These are phyloP conservation scores for Phytophthora pini DNA, from an alignment of 352 stramenopile genomes.

Conservation along the genomic window DNA sequence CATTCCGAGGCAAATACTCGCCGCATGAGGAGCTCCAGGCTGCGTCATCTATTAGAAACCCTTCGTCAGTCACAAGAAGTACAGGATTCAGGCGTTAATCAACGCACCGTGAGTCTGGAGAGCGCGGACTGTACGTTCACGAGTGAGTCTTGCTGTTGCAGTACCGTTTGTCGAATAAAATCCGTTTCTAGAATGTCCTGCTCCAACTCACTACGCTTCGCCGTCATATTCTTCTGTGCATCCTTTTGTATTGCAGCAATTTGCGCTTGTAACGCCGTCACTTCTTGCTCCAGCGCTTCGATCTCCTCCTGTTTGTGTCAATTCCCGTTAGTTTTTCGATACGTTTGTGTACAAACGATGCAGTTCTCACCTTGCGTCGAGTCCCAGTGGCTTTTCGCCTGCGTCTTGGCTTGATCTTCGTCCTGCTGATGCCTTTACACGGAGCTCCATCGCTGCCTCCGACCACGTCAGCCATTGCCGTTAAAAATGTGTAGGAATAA, in stretches of 20 bases:
- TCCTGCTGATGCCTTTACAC: neutral
- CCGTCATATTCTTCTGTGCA: neutral
- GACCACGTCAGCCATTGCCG: neutral
- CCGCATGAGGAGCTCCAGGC: constrained; percentile 25
- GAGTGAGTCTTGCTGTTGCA: constrained; percentile 37
- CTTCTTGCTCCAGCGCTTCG: constrained; percentile 14
- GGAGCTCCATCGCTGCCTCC: too few relatives aligned
- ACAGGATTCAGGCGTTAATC: neutral
- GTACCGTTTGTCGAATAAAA: constrained; percentile 34
- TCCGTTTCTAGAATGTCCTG: constrained; percentile 21
- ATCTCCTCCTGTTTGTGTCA: constrained; percentile 29
- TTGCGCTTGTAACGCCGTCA: constrained; percentile 24
- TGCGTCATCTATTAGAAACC: constrained; percentile 23
- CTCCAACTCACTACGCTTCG: constrained; percentile 12
- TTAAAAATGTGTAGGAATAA: neutral
- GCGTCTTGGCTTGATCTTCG: neutral
- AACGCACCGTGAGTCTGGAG: constrained; percentile 31
- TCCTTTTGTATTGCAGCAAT: constrained; percentile 14
- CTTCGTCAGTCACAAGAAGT: too few relatives aligned
- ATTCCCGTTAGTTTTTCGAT: constrained; percentile 3
- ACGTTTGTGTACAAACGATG: neutral
- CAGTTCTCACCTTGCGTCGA: constrained; percentile 13
- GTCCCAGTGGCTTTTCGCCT: constrained; percentile 26
- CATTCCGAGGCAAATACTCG: constrained; percentile 28
- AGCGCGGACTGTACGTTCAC: constrained; percentile 44